Base-by-base conservation (phyloP, 257 asterid genomes). In the Fraxinus pennsylvanica region DNA sequence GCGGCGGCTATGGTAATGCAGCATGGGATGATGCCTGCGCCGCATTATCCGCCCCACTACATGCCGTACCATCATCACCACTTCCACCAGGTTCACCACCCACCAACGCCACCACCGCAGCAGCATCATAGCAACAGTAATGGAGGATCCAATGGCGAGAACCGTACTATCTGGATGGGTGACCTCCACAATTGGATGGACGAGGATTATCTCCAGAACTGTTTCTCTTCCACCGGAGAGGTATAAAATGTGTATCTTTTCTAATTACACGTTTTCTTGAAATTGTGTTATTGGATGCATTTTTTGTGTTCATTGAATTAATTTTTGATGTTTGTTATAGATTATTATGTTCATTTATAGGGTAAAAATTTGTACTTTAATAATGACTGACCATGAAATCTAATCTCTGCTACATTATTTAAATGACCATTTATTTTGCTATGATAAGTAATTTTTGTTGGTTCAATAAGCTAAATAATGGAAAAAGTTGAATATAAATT, bases 151-250 rank as follows among this genome's bases (percentile, higher is more conserved):
- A 89, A 85, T 68, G 96, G 89, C 13, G 97, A 91, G 73, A 94
- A 94, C 81, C 89, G 91, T 76, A 94, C 98, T 89, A 86, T 94
- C 92, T 94, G 99, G 99, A 94, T 94, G 4, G 99, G 99, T 0
- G 99, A 94, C 88, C 91, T 94, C 29, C 92, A 89, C 61, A 84
- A 80, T 82, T 94, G 99, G 99, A 94, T 94, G 99, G 99, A 92
- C 73, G 99, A 94, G 89, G 98, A 94, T 85, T 94, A 94, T 82
- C 93, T 94, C 67, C 91, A 97, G 15, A 91, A 68, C 89, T 94
- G 99, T 92, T 94, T 94, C 33, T 96, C 94, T 84, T 80, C 97
- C 30, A 89, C 95, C 27, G 92, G 94, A 63, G 98, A 90, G 97
- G 97, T 94, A 82, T 71, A 39, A 47, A 47, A 47, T 47, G 50